phyloP scores from a whole-genome alignment of 129 eudicot species.

The Flaveria robusta region DNA sequence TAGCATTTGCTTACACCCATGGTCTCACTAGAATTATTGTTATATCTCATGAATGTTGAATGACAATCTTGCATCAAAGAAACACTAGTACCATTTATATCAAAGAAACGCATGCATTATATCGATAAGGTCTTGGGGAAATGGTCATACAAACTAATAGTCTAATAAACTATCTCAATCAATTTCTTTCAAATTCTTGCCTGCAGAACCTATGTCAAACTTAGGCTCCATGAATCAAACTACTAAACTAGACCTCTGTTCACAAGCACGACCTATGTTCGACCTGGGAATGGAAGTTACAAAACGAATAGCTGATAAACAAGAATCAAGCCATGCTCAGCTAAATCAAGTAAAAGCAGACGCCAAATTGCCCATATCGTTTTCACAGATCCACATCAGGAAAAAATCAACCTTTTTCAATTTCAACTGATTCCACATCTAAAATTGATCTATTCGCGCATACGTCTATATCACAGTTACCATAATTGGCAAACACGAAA shows the following conservation, averaged over 20 bases:
- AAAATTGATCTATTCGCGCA: neutral
- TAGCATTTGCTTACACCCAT: too few species aligned
- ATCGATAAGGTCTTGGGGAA: too few species aligned
- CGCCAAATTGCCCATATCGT: neutral
- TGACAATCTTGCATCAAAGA: too few species aligned
- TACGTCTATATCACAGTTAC: constrained; percentile 29
- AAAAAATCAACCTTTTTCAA: constrained; percentile 11
- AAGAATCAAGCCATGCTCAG: neutral
- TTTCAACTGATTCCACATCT: neutral
- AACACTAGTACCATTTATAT: too few species aligned
- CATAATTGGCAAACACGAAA: constrained; percentile 15
- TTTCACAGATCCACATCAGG: constrained; percentile 21
- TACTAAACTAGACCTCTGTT: neutral
- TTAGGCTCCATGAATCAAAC: neutral
- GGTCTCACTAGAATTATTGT: too few species aligned
- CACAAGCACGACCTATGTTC: neutral
- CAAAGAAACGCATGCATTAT: too few species aligned
- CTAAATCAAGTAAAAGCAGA: constrained; percentile 31
- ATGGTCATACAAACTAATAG: too few species aligned
- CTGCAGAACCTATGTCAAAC: neutral
- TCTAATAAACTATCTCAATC: constrained; percentile 3
- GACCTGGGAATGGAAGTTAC: constrained; percentile 3
- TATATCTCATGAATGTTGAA: too few species aligned
- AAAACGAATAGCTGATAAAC: constrained; percentile 13
- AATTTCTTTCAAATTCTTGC: neutral